Evolutionary conservation across 371 early-diverging fungal genomes (phyloP), one percentile per base, ranked within the genome.

Genomic region (Circinella minor): DNA sequence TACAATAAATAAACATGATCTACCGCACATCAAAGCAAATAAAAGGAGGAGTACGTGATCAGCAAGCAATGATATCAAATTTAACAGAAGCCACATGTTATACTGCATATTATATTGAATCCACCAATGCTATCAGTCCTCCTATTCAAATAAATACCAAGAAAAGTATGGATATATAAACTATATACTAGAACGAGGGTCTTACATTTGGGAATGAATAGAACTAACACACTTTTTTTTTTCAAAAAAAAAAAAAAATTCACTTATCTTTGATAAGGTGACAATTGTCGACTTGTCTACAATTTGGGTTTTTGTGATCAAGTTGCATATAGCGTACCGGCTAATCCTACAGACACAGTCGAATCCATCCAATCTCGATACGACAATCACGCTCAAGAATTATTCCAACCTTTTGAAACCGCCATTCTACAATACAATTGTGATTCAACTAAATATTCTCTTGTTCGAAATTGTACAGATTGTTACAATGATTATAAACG

Each of bases 381-480:
- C 61, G 89, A 89, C 65, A 61, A 73, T 5, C 80, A 86, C 18
- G 84, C 88, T 0, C 37, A 68, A 4, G 68, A 62, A 11, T 60
- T 77, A 49, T 88, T 82, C 73, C 72, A 82, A 47, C 88, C 86
- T 4, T 90, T 89, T 72, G 67, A 67, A 6, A 76, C 73, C 1
- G 84, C 88, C 27, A 70, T 91, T 3, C 78, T 72, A 0, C 90
- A 89, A 64, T 91, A 80, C 72, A 86, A 89, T 60, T 91, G 91
- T 54, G 76, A 85, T 8, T 74, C 81, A 0, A 81, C 90, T 3
- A 80, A 81, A 34, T 91, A 89, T 55, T 91, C 91, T 2, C 75
- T 89, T 46, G 86, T 89, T 7, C 86, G 89, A 15, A 88, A 87
- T 59, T 91, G 91, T 64, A 82, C 82, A 13, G 86, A 89, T 68